These are phyloP conservation scores for barrel medic (Medicago truncatula) DNA, from an alignment of 306 rosid genomes.

Conservation along the genomic window DNA sequence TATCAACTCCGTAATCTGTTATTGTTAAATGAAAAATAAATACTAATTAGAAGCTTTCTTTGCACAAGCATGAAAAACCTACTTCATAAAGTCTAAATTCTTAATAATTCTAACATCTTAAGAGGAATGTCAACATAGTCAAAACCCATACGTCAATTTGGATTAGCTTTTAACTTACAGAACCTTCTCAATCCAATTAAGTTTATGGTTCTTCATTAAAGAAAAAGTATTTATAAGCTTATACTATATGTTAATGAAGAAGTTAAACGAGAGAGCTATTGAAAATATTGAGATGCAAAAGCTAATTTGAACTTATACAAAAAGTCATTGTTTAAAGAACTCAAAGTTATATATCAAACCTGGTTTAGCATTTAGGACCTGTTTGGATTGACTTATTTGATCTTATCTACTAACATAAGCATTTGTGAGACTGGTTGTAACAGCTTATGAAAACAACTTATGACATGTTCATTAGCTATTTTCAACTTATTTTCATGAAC, in stretches of 20 bases:
- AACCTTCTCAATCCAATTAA: conserved; percentile 11
- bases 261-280: neutral
- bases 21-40: conserved; percentile 41
- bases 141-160: neutral
- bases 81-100: conserved; percentile 31
- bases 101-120: conserved; percentile 5
- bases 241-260: neutral
- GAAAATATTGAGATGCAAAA: neutral
- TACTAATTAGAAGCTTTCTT: conserved; percentile 29
- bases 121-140: conserved; percentile 28
- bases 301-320: neutral
- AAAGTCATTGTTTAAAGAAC: neutral
- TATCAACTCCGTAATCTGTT: conserved; percentile 92
- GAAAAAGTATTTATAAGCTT: neutral
- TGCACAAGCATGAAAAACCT: conserved; percentile 29
- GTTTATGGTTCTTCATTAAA: conserved; percentile 4
- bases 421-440: neutral
- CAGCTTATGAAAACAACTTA: neutral
- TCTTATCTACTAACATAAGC: neutral
- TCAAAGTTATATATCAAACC: neutral
- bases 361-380: neutral
- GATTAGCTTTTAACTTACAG: neutral
- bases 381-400: neutral
- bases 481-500: neutral
- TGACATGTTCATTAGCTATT: neutral